Base-by-base conservation (phyloP, 1,284 basidiomycete species). In the Schizophyllum commune region DNA sequence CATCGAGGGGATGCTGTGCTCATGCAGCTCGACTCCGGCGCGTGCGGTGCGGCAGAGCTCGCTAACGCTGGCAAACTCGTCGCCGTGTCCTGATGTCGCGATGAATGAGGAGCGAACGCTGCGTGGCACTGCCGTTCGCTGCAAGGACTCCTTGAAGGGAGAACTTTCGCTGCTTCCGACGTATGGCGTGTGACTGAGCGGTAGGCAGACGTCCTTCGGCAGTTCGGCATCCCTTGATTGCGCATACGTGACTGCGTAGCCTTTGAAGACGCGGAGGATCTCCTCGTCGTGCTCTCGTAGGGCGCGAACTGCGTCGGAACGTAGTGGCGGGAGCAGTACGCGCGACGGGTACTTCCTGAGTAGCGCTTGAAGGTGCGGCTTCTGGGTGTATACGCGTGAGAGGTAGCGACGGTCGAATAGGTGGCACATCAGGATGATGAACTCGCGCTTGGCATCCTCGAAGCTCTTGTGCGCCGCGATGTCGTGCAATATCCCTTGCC, bases 31-130 rank as follows among this genome's bases (percentile, higher is more conserved):
- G 8, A 89, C 66, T 0, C 84, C 85, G 2, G 68, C 70, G 27
- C 85, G 75, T 0, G 77, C 74, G 0, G 83, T 83, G n/a, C 70
- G 73, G 1, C 75, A 71, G 15, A 89, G 74, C 64, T 88, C 85
- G 1, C 69, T 63, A 7, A 86, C 73, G 39, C 73, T 79, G 2
- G 64, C 55, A 64, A 86, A 88, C 1, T 64, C 63, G 65, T 89
- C 86, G 33, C 68, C 75, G 60, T 83, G 84, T 0, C 88, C 86
- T 0, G 86, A 89, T 56, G 78, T 85, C 0, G 85, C 83, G 7
- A 84, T 83, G 65, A 87, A 89, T 1, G 74, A 66, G 1, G 85
- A 88, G 9, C 84, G 80, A 20, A 74, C 77, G 1, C 71, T 65
- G 32, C 77, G 71, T 0, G 32, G 66, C 17, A 79, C 69, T 8